Conservation (phyloP, 2,329 filamentous ascomycete genomes). For the Xylaria sp. region DNA sequence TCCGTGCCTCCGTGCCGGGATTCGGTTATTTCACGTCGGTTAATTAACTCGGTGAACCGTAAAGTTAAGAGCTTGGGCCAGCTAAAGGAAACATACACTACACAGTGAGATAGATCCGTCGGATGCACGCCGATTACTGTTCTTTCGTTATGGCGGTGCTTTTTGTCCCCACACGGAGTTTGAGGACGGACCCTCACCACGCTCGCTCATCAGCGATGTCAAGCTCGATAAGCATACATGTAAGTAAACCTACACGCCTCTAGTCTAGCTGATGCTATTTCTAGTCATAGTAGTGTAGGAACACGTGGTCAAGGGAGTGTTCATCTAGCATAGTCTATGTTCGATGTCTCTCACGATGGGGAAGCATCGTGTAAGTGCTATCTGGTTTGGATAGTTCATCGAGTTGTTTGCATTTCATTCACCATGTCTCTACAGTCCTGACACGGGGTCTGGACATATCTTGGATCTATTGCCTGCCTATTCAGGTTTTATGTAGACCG, state of each 20-base stretch:
- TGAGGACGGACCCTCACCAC: conserved; percentile 22
- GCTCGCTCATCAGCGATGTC: conserved; percentile 10
- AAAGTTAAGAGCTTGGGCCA: background rate
- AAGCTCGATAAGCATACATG: conserved; percentile 28
- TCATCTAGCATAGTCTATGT: background rate
- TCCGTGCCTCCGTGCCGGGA: conserved; percentile 13
- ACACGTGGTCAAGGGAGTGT: background rate
- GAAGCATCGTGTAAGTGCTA: conserved; percentile 10
- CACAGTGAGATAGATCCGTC: conserved; percentile 13
- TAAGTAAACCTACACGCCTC: too few species aligned
- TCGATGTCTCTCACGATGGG: background rate
- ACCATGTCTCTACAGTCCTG: background rate
- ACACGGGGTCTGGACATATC: background rate
- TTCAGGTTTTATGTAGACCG: conserved; percentile 12
- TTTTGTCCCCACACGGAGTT: conserved; percentile 26
- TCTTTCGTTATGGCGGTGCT: conserved; percentile 32
- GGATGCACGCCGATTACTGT: conserved; percentile 34
- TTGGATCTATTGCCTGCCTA: conserved; percentile 25
- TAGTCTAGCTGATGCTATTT: background rate
- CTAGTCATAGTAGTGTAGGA: conserved; percentile 1
- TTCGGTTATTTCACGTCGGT: conserved; percentile 11
- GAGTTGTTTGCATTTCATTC: background rate
- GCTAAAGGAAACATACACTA: conserved; percentile 1
- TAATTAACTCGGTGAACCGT: background rate
- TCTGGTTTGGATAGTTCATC: conserved; percentile 12